Base-by-base conservation (phyloP, 2,329 filamentous ascomycete species). In the Alternaria postmessia region DNA sequence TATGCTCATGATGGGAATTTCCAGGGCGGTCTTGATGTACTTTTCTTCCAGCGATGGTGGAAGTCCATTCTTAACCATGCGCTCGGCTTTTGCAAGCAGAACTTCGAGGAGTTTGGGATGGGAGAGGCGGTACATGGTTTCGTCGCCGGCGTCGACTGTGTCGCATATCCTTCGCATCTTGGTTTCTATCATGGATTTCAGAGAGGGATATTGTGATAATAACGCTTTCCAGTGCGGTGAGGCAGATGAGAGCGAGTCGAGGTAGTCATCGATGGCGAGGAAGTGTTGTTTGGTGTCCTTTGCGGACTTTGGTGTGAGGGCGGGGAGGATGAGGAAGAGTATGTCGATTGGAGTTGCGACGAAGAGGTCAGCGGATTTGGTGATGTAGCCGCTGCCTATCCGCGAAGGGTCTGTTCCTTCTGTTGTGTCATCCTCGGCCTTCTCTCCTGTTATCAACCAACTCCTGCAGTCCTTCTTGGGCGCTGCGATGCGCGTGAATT, bases 301-400 rank as follows among this genome's bases (percentile, higher is more conserved):
- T 11, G 75, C 70, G 52, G 78, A 76, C 34, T 79, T 70, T 39
- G 86, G 78, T 1, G 82, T 80, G 2, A 98, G 84, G 4, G 89
- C 86, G 0, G 94, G 91, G 1, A 98, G 82, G 4, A 96, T 75
- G 51, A 98, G 83, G 80, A 98, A 98, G 3, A 97, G 74, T 5
- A 92, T 86, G 76, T 99, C 95, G 55, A 97, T 83, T 2, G 88
- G 87, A 1, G 95, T 97, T 8, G 94, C 92, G 60, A 98, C 80
- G 70, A 91, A 90, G n/a, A 98, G 81, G 61, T 93, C 88, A 34
- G 92, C 88, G 43, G 84, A 85, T 70, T 89, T 88, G 34, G 88
- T 85, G 24, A 92, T 79, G 66, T 86, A 87, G 12, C 85, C 87
- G 69, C 67, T 69, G 28, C 70, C 67, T 53, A 72, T 59, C 12